Conservation (phyloP, 2,329 filamentous ascomycete genomes). For the Leptographium wingfieldii region DNA sequence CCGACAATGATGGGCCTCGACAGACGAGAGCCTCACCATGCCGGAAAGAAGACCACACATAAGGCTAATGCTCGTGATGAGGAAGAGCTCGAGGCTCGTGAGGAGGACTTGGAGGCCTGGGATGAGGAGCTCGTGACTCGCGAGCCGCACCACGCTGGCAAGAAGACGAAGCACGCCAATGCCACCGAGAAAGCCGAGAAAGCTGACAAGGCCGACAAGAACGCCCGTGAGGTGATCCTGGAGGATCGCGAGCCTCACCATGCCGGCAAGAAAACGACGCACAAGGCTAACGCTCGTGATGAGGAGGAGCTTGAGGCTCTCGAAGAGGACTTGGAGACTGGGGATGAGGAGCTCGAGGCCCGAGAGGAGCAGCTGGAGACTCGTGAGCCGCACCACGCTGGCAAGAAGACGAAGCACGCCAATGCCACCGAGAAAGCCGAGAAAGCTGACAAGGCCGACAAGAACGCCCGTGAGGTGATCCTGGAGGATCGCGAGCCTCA, state of each 20-base stretch:
- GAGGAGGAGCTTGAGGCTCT: slow-evolving; percentile 7
- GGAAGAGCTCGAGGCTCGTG: slow-evolving; percentile 8
- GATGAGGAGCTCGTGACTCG: slow-evolving; percentile 7
- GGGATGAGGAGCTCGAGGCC: slow-evolving; percentile 7
- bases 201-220: slow-evolving; percentile 11
- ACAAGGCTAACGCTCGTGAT: slow-evolving; percentile 6
- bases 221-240: slow-evolving; percentile 1
- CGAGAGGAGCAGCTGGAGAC: slow-evolving; percentile 2
- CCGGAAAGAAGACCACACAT: slow-evolving; percentile 8
- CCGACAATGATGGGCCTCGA: slow-evolving; percentile 5
- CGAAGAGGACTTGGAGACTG: neutral
- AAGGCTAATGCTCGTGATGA: slow-evolving; percentile 6
- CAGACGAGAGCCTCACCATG: slow-evolving; percentile 7
- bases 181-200: slow-evolving; percentile 1
- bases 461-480: slow-evolving; percentile 2
- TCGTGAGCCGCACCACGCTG: slow-evolving; percentile 12
- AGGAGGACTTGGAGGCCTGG: neutral
- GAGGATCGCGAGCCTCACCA: slow-evolving; percentile 10
- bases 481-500: slow-evolving; percentile 12
- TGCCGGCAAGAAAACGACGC: slow-evolving; percentile 6
- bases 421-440: slow-evolving; percentile 3
- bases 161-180: slow-evolving; percentile 9
- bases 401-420: slow-evolving; percentile 11
- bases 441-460: neutral
- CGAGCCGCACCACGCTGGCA: slow-evolving; percentile 12